These are phyloP conservation scores for Durotheca rogersii DNA, from an alignment of 495 filamentous ascomycete genomes.

Conservation along the genomic window DNA sequence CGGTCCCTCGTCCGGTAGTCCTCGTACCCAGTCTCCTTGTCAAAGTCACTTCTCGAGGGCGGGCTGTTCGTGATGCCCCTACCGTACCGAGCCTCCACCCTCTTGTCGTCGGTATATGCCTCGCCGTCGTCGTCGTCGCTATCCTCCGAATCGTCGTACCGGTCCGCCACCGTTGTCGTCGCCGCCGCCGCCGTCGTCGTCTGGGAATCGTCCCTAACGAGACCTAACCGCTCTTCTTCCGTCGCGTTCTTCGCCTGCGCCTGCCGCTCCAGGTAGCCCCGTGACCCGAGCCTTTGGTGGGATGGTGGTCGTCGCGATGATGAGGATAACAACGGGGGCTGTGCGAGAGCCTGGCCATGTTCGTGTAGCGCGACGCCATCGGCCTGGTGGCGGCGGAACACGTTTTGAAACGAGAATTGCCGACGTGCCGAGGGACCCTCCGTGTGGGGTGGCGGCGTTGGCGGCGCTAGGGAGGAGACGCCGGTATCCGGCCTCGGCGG, in stretches of 20 bases:
- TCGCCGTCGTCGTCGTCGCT: slow-evolving; percentile 37
- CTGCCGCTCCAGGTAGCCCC: slow-evolving; percentile 48
- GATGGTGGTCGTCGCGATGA: slow-evolving; percentile 27
- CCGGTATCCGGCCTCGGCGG: slow-evolving; percentile 31
- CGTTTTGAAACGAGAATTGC: slow-evolving; percentile 89
- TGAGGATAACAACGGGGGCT: too few species aligned
- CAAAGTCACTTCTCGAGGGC: slow-evolving; percentile 23
- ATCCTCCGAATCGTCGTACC: slow-evolving; percentile 38
- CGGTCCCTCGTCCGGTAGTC: slow-evolving; percentile 28
- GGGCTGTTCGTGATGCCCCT: slow-evolving; percentile 44
- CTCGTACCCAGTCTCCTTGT: slow-evolving; percentile 17
- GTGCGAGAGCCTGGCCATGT: slow-evolving; percentile 20
- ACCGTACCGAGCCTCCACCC: slow-evolving; percentile 37
- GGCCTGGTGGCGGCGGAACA: slow-evolving; percentile 59
- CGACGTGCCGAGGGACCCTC: slow-evolving; percentile 51
- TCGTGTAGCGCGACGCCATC: slow-evolving; percentile 36
- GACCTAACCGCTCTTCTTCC: slow-evolving; percentile 84
- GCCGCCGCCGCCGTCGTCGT: slow-evolving; percentile 46
- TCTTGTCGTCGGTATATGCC: slow-evolving; percentile 40
- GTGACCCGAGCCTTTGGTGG: slow-evolving; percentile 49
- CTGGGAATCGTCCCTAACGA: slow-evolving; percentile 73
- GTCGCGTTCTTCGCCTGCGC: slow-evolving; percentile 57
- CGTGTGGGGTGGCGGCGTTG: slow-evolving; percentile 54
- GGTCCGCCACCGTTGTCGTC: slow-evolving; percentile 43
- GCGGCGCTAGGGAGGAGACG: slow-evolving; percentile 36